Conservation (phyloP, 495 filamentous ascomycete genomes). For the Xylaria venustula region DNA sequence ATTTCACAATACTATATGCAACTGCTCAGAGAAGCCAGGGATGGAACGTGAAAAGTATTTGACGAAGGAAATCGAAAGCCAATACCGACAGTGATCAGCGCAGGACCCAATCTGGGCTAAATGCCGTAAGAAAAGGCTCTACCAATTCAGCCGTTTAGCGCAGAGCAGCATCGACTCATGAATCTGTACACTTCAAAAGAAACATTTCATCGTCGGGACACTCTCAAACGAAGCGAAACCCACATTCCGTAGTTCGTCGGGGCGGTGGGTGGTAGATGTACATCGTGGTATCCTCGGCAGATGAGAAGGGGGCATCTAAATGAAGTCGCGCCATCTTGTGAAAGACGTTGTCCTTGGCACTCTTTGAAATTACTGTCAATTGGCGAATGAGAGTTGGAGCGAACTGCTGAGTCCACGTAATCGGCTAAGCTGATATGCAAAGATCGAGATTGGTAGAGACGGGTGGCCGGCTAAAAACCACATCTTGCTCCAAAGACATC, state of each 20-base stretch:
- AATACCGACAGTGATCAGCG: conserved; percentile 8
- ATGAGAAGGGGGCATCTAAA: neutral
- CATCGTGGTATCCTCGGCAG: neutral
- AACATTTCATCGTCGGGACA: neutral
- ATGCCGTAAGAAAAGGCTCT: neutral
- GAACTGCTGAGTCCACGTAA: conserved; percentile 1
- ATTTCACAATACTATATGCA: no score
- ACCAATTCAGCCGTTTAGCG: conserved; percentile 5
- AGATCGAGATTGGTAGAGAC: neutral
- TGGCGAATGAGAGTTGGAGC: neutral
- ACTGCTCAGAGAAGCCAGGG: no score
- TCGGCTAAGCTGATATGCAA: conserved; percentile 13
- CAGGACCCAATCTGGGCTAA: neutral
- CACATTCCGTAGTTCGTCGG: no score
- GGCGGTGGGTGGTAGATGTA: no score
- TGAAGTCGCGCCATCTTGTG: neutral
- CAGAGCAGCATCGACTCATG: neutral
- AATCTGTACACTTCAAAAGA: neutral
- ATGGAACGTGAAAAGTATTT: no score
- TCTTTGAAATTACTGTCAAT: neutral
- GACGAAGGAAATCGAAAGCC: neutral
- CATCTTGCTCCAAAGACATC: neutral
- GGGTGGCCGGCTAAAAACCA: neutral
- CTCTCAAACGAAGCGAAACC: neutral
- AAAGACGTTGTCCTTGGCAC: neutral